Evolutionary conservation across 495 filamentous ascomycete species (phyloP).

Genomic region (Talaromyces trachyspermus): DNA sequence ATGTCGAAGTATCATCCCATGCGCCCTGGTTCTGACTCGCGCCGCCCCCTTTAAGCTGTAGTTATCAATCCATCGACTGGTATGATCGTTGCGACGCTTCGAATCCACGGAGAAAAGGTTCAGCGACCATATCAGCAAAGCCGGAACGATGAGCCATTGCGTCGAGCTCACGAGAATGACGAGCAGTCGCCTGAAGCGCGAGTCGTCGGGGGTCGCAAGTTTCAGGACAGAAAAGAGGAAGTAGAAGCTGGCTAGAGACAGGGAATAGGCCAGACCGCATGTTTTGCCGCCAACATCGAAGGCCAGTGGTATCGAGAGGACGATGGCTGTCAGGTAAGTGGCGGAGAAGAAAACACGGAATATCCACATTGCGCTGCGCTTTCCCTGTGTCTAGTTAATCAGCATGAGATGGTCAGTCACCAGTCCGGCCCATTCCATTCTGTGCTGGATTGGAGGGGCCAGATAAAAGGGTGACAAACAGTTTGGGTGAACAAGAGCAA

Average conservation of each 20-base stretch:
- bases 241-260: constrained; percentile 82
- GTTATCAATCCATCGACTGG: constrained; percentile 67
- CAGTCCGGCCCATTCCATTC: too few species aligned
- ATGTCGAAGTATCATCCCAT: constrained; percentile 63
- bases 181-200: constrained; percentile 62
- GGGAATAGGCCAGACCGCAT: constrained; percentile 85
- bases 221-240: constrained; percentile 76
- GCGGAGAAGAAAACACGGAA: constrained; percentile 63
- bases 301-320: constrained; percentile 88
- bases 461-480: constrained; percentile 3
- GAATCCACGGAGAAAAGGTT: constrained; percentile 88
- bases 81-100: constrained; percentile 37
- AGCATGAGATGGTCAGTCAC: not conserved
- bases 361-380: constrained; percentile 52
- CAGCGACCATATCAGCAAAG: constrained; percentile 86
- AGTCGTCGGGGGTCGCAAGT: constrained; percentile 71
- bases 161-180: constrained; percentile 57
- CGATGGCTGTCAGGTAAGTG: constrained; percentile 77
- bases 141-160: constrained; percentile 77
- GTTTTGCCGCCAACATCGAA: constrained; percentile 96
- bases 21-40: constrained; percentile 58
- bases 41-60: constrained; percentile 58
- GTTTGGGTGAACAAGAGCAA: not conserved
- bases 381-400: not conserved
- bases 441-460: too few species aligned